These are phyloP conservation scores for Cyclotella atomus DNA, from an alignment of 108 stramenopile species.

Conservation along the genomic window DNA sequence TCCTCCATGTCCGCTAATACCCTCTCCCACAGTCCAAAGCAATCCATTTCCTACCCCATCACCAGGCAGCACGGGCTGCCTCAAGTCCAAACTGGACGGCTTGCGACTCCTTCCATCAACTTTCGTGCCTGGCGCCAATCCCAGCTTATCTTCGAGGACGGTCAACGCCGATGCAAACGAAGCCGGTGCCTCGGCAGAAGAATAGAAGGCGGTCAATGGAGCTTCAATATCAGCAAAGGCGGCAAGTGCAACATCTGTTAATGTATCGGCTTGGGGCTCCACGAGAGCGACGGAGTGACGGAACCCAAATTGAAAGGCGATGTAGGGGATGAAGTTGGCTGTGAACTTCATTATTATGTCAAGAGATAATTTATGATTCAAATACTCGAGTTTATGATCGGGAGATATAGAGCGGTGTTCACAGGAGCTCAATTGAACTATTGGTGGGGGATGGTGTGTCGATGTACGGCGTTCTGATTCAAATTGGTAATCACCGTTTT, in stretches of 20 bases:
- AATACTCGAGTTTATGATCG: background rate
- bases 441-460: too few relatives aligned
- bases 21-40: slow-evolving; percentile 24
- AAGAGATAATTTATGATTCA: background rate
- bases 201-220: background rate
- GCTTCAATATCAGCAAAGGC: background rate
- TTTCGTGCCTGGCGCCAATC: background rate
- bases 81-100: background rate
- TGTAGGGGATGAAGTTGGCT: background rate
- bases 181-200: background rate
- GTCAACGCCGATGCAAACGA: background rate
- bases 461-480: too few relatives aligned
- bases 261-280: background rate
- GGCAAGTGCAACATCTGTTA: background rate
- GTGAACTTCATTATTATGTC: background rate
- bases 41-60: slow-evolving; percentile 21
- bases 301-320: background rate
- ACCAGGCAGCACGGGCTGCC: slow-evolving; percentile 14
- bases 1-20: slow-evolving; percentile 7
- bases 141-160: background rate
- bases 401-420: too few relatives aligned
- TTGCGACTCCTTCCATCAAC: slow-evolving; percentile 21
- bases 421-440: too few relatives aligned
- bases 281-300: background rate
- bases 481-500: too few relatives aligned